Base-by-base conservation (phyloP, 257 asterid species). In the Eustoma russellianum region DNA sequence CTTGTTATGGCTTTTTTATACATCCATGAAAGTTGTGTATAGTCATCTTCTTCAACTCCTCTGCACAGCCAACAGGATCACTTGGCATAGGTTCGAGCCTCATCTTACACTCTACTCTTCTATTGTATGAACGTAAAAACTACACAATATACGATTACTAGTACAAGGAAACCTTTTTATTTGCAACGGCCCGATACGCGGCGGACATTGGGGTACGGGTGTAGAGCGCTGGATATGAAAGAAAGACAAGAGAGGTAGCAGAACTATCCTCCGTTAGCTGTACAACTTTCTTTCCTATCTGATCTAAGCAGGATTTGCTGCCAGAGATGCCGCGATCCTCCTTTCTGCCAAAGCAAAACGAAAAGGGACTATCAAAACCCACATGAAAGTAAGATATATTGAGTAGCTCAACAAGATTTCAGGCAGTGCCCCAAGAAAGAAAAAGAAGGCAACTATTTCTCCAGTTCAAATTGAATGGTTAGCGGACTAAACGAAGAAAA, bases 231-330 rank as follows among this genome's bases (percentile, higher is more conserved):
- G 55, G 58, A 65, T 43, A 46, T 38, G 50, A 61, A 59, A 60
- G 54, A 64, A 55, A 60, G 52, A 57, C 50, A 14, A 44, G 67
- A 61, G 73, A 59, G 76, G 71, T 50, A 70, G 71, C 76, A 60
- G 68, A 65, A 70, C 76, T 70, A 65, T 67, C 72, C 72, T 70
- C 76, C n/a, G 72, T 70, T 70, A 70, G 76, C 72, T 47, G 76
- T 70, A 70, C 72, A 19, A 62, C 54, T 60, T 60, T 47, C 58
- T 33, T 65, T 57, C 67, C 53, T 48, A 45, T 46, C 58, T 51
- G 33, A 46, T 51, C 57, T 60, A 65, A 58, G 58, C 50, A 18
- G 65, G 63, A n/a, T 57, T 49, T 16, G 53, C 50, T 45, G 57
- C 13, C 64, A 50, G 64, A 50, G 43, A 38, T 49, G 59, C 72